Evolutionary conservation across 768 basidiomycete genomes (phyloP), one percentile per base, ranked within the genome.

Genomic region (Pleurotus pulmonarius): DNA sequence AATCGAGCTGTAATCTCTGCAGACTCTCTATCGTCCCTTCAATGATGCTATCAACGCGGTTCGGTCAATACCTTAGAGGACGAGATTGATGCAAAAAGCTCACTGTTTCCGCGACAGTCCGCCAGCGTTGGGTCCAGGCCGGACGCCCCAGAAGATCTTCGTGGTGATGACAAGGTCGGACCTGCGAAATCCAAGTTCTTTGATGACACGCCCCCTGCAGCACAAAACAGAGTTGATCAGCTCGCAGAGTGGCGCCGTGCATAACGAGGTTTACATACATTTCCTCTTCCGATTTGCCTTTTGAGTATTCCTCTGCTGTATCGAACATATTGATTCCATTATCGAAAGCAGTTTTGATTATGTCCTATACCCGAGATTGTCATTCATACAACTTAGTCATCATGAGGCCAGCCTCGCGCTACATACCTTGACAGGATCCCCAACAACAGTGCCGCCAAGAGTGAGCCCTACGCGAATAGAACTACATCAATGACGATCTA

Each of bases 241-340:
- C n/a, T 22, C 26, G 7, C 46, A 24, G 46, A 25, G 25, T 6
- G 9, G 8, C 37, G 24, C 29, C 40, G 13, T 13, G 20, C 56
- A 9, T 13, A 43, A 47, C 9, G 25, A 60, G 29, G 45, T 56
- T 83, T 87, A 92, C 79, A 44, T 56, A 85, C 88, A 93, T 89
- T 69, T 92, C 89, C 11, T 71, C 55, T 70, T 93, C 90, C 15
- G 85, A 87, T 64, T 85, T 76, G 4, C 91, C 90, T 16, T 73
- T 67, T 3, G 82, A 74, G 59, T 89, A 88, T 3, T 71, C 74
- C 63, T 89, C 87, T 0, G 87, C 87, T 16, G 82, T 86, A 63
- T 90, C 85, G 62, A 88, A 85, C 79, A 86, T 83, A 69, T 88
- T 90, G 71, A 89, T 84, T 0, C 89, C 88, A 66, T 79, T 73